A percentile compares a stretch with the other conserved stretches of the same genome.
These are phyloP conservation scores for Leccinum subtestaceum DNA, from an alignment of 768 basidiomycete species.

Conservation along the genomic window DNA sequence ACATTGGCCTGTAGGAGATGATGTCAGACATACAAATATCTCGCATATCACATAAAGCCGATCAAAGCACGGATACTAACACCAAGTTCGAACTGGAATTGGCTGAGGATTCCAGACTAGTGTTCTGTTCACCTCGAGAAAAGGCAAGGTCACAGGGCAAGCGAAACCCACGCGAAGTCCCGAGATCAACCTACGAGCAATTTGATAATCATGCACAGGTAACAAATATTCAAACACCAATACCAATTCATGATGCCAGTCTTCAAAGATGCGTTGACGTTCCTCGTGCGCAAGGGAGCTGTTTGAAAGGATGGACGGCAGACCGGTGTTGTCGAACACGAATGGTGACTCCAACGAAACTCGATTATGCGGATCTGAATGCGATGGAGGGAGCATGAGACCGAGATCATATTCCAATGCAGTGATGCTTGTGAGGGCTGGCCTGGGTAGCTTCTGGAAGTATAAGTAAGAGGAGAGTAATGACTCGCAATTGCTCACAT, in stretches of 20 bases:
- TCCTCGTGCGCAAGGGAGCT: too few species aligned
- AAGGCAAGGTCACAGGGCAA: background rate
- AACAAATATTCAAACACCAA: background rate
- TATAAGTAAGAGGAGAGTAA: background rate
- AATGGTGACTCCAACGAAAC: background rate
- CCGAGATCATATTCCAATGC: background rate
- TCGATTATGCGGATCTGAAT: background rate
- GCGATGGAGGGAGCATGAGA: background rate
- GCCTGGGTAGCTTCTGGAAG: background rate
- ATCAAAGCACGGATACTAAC: too few species aligned
- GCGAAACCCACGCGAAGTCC: background rate
- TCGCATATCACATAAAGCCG: too few species aligned
- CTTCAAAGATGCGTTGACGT: too few species aligned
- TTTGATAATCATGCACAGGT: background rate
- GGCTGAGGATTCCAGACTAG: background rate
- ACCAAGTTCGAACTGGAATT: background rate
- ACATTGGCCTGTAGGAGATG: too few species aligned
- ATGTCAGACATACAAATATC: too few species aligned
- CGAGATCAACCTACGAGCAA: background rate
- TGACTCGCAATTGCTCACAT: background rate
- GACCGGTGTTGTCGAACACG: background rate
- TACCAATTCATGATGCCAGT: background rate
- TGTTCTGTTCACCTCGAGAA: background rate
- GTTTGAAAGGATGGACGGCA: background rate
- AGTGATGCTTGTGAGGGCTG: too few species aligned